Evolutionary conservation across 2,329 filamentous ascomycete species (phyloP), one percentile per base, ranked within the genome.

Genomic region (Coleophoma eucalyptorum): DNA sequence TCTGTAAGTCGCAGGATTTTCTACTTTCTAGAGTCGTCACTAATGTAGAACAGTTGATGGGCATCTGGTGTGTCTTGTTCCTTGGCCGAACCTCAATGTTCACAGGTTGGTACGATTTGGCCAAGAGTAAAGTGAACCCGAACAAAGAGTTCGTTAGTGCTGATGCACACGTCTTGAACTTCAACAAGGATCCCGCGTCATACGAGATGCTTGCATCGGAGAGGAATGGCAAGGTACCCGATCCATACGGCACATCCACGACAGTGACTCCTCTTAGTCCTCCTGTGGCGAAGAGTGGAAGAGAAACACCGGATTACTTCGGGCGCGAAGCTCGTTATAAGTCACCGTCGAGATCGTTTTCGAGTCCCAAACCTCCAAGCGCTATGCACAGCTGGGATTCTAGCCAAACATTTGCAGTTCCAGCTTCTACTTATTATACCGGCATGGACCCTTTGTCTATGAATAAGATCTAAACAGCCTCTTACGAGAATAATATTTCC

Each of bases 61-160:
- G 93, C 7, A 73, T 97, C 44, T 96, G 93, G 84, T 82, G 88
- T 46, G 78, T 95, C 51, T 69, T 96, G 49, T 81, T 97, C 52
- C 81, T 97, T 32, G 87, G 88, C 35, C 86, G 92, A 48, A 84
- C 81, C 67, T 86, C 88, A n/a, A 95, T 97, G 85, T 75, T 95
- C 50, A 80, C 76, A 3, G 94, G 88, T 55, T 99, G 94, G 94
- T 59, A 75, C 40, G 84, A 95, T 21, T 71, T 92, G 40, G 68
- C 84, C 58, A 72, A 68, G 49, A 69, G 71, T 19, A 67, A 65
- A 34, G 71, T 74, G 48, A 74, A 70, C 58, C 69, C 72, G 52
- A 82, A 87, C 65, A 81, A 83, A 61, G 93, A 97, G 67, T 97
- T 97, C 62, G 88, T 96, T 56, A 95, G 90, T 37, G 85, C 88